Percentiles rank a stretch among this genome's conserved stretches.
Evolutionary conservation across 2,329 filamentous ascomycete species (phyloP).

Genomic region (Verticillium tricorpus): DNA sequence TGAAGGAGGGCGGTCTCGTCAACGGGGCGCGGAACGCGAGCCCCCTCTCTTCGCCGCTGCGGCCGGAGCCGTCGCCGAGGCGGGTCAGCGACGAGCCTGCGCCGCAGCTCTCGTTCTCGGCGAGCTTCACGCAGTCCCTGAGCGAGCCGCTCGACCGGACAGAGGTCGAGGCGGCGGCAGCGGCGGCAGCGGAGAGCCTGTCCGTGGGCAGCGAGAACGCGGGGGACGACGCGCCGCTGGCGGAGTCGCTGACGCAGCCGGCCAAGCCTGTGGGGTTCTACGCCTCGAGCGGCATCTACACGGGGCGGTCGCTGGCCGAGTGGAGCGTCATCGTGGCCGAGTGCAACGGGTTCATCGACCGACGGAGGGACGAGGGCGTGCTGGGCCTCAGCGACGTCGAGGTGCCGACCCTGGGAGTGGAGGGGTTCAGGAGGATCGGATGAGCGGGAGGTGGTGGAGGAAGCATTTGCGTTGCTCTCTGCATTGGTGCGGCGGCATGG

Average conservation of each 20-base stretch:
- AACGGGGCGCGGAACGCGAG: slow-evolving; percentile 47
- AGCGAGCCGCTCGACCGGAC: slow-evolving; percentile 11
- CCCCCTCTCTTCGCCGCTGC: slow-evolving; percentile 26
- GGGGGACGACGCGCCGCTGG: neutral
- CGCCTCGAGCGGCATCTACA: slow-evolving; percentile 51
- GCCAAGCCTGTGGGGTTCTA: slow-evolving; percentile 41
- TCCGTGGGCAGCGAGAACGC: neutral
- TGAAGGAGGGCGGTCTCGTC: slow-evolving; percentile 39
- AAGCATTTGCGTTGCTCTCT: neutral
- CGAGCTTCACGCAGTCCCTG: slow-evolving; percentile 8
- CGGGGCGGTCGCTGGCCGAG: slow-evolving; percentile 71
- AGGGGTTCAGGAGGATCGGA: slow-evolving; percentile 30
- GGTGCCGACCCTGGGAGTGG: slow-evolving; percentile 35
- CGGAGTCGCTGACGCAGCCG: slow-evolving; percentile 35
- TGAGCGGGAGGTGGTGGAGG: slow-evolving; percentile 1
- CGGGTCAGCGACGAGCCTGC: slow-evolving; percentile 10
- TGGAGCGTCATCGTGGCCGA: slow-evolving; percentile 73
- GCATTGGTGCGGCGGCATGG: slow-evolving; percentile 1
- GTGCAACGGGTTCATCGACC: slow-evolving; percentile 76
- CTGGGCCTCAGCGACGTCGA: slow-evolving; percentile 63
- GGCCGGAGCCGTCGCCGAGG: slow-evolving; percentile 5
- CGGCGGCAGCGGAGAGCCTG: neutral
- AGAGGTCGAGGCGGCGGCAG: neutral
- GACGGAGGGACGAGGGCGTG: slow-evolving; percentile 70
- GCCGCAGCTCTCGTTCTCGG: slow-evolving; percentile 13